Percentiles rank a stretch among this genome's conserved stretches.
Evolutionary conservation across 768 basidiomycete species (phyloP).

Genomic region (Panaeolus papilionaceus): DNA sequence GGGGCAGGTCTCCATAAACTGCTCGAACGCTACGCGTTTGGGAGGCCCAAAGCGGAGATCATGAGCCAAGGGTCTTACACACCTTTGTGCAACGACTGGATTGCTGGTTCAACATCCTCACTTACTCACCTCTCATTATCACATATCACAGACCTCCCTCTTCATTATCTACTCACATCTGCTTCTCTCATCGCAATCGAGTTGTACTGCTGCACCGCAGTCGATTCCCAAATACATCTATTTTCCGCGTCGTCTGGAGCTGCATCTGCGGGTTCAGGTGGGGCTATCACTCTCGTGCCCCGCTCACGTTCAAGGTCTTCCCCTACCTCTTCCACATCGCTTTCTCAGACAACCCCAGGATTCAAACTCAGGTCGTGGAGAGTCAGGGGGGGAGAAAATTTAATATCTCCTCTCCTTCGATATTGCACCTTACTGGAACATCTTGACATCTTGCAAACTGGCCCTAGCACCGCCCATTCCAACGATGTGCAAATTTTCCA

Average conservation of each 20-base stretch:
- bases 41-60: not conserved
- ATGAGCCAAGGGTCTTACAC: not conserved
- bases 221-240: no score
- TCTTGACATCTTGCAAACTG: not conserved
- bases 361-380: not conserved
- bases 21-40: not conserved
- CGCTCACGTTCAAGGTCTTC: no score
- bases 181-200: not conserved
- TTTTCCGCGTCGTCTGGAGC: no score
- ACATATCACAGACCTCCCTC: not conserved
- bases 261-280: no score
- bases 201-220: not conserved
- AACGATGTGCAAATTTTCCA: not conserved
- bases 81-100: no score
- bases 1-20: not conserved
- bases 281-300: no score
- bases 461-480: not conserved
- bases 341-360: not conserved
- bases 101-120: not conserved
- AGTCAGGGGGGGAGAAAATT: not conserved
- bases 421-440: not conserved
- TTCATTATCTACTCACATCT: not conserved
- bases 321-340: no score
- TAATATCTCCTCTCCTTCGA: not conserved
- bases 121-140: not conserved